Base-by-base conservation (phyloP, 371 early-diverging fungal species). In the Chytridium lagenaria region DNA sequence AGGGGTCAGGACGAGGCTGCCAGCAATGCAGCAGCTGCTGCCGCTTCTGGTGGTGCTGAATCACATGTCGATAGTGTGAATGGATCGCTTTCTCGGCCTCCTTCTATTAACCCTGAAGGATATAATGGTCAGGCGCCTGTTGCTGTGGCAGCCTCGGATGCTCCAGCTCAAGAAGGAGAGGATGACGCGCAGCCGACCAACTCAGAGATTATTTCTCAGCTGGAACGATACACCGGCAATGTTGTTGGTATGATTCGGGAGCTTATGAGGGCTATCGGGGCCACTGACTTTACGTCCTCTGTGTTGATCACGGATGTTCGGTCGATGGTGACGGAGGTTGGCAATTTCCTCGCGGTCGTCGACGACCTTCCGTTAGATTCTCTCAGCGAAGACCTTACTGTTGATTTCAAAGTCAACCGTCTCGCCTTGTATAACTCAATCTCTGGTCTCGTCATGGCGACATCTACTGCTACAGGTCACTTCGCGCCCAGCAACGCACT, bases 351-450 rank as follows among this genome's bases (percentile, higher is more conserved):
- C 30, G 50, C 79, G n/a, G 31, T 84, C 30, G 78, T 87, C 15
- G 85, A 86, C 31, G 77, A 81, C 34, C 33, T 83, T 22, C 82
- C 83, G 26, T 50, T 78, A 1, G 78, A 79, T 55, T 38, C 74
- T 50, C 76, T 79, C 70, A 83, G 68, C 69, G 77, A 75, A 63
- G 78, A 75, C 69, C 77, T 70, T 69, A 83, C 76, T 19, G 83
- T 88, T 37, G 87, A 89, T 30, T 91, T 89, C 75, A 87, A 88
- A 59, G 83, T 85, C 51, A 84, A 87, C 23, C 90, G 92, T 67
- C 89, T 91, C 68, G 72, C 83, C 3, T 73, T 93, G 36, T 91
- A 89, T 82, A 91, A 92, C 74, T 80, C 84, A 16, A 84, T 92
- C 37, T 90, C 92, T 0, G 79, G 86, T 23, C 77, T 93, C 15